A percentile compares a stretch with the other conserved stretches of the same genome.
Conservation (phyloP, 106 monocot species). For the Apostasia shenzhenica region DNA sequence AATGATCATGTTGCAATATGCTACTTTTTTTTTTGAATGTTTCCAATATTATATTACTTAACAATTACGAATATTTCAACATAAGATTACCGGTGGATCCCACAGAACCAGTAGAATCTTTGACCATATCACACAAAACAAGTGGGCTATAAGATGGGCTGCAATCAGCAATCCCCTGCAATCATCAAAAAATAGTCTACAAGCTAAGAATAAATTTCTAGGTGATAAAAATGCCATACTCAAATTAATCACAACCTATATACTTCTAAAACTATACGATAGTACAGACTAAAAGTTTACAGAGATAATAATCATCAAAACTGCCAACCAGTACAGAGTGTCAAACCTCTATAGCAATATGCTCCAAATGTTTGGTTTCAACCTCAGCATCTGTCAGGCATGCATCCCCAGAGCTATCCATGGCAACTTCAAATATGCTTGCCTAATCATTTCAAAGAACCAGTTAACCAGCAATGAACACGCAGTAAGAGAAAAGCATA, state of each 20-base stretch:
- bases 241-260: too few relatives aligned
- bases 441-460: neutral
- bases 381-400: neutral
- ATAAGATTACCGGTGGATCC: constrained; percentile 13
- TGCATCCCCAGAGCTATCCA: neutral
- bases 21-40: neutral
- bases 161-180: constrained; percentile 34
- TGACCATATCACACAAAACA: constrained; percentile 11
- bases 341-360: neutral
- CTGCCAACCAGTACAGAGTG: too few relatives aligned
- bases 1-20: neutral
- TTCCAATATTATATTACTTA: constrained; percentile 5
- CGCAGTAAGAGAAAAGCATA: too few relatives aligned
- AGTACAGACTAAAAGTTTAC: too few relatives aligned
- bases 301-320: too few relatives aligned
- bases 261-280: too few relatives aligned
- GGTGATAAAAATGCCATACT: too few relatives aligned
- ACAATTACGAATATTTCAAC: neutral
- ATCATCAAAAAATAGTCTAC: constrained; percentile 10
- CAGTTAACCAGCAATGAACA: too few relatives aligned
- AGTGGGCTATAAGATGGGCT: neutral
- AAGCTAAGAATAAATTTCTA: neutral
- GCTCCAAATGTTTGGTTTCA: neutral
- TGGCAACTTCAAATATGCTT: neutral
- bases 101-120: constrained; percentile 11